Evolutionary conservation across 1,284 basidiomycete species (phyloP), one percentile per base, ranked within the genome.

Genomic region (Pisolithus thermaeus): DNA sequence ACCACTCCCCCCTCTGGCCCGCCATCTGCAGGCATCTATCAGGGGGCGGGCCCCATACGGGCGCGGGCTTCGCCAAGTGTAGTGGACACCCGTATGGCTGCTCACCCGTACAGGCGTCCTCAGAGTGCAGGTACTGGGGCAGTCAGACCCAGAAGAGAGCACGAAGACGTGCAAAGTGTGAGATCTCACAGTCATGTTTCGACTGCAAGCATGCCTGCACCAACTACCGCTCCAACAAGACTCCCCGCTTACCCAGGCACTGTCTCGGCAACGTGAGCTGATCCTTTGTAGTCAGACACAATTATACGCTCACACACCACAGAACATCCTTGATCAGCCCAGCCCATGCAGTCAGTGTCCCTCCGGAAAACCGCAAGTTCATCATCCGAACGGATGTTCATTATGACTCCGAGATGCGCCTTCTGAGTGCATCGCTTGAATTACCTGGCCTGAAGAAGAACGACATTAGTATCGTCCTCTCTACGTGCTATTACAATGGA

Each of bases 341-440:
- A 39, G 47, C 55, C 7, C 50, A 56, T 18, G 28, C 25, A 7
- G 41, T 49, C 14, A 32, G 38, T 6, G 9, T 46, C 7, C 43
- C 52, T 20, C 32, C 46, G 38, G 47, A 48, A 23, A 51, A 53
- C 9, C 22, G 5, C 40, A 58, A 39, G 12, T 9, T 62, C 49
- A 47, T 56, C 47, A 76, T 81, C 54, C 74, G 80, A 57, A 69
- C 78, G 36, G 83, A 84, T 65, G 62, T 78, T n/a, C 71, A 77
- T 60, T 80, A 75, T 63, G 71, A 80, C 62, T 59, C 61, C 35
- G 64, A 70, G 22, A 73, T 70, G 41, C 71, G 71, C 58, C 57
- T 72, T 46, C 62, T 85, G 58, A 75, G 73, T 51, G 80, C 77
- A 45, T 72, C 79, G 66, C 74, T 84, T 64, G 83, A 86, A 65